A percentile compares a stretch with the other conserved stretches of the same genome.
These are phyloP conservation scores for Solanum hybrid DNA, from an alignment of 305 asterid species.

Conservation along the genomic window DNA sequence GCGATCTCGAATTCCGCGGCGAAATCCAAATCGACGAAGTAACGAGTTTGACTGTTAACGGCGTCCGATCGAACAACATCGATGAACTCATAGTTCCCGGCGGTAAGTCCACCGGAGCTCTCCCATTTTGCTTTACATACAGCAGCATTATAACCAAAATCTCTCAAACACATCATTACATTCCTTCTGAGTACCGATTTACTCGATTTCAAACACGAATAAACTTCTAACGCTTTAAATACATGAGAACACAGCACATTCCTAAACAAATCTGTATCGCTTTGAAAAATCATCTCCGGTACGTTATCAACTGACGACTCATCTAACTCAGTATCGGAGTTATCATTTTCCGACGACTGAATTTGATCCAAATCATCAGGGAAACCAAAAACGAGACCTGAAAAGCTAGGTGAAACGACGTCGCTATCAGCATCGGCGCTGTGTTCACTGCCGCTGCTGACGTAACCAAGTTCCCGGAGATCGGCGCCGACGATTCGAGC, in stretches of 20 bases:
- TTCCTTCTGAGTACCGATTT: slow-evolving; percentile 29
- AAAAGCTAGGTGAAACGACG: slow-evolving; percentile 27
- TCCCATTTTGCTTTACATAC: slow-evolving; percentile 74
- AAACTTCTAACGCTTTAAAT: slow-evolving; percentile 27
- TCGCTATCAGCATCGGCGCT: slow-evolving; percentile 37
- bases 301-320: slow-evolving; percentile 21
- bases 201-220: slow-evolving; percentile 16
- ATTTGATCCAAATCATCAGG: slow-evolving; percentile 12
- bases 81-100: slow-evolving; percentile 67
- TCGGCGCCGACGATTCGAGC: slow-evolving; percentile 39
- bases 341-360: not conserved
- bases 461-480: slow-evolving; percentile 17
- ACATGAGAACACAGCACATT: slow-evolving; percentile 31
- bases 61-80: slow-evolving; percentile 39
- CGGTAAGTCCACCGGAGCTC: slow-evolving; percentile 54
- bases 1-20: slow-evolving; percentile 68
- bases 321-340: slow-evolving; percentile 12
- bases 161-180: slow-evolving; percentile 53
- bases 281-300: slow-evolving; percentile 6
- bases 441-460: slow-evolving; percentile 84
- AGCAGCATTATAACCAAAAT: slow-evolving; percentile 68
- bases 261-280: slow-evolving; percentile 32
- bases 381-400: slow-evolving; percentile 43
- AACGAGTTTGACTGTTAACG: slow-evolving; percentile 14
- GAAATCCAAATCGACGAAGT: slow-evolving; percentile 61